phyloP scores from a whole-genome alignment of 495 filamentous ascomycete genomes.

The Penicillium coffeae region DNA sequence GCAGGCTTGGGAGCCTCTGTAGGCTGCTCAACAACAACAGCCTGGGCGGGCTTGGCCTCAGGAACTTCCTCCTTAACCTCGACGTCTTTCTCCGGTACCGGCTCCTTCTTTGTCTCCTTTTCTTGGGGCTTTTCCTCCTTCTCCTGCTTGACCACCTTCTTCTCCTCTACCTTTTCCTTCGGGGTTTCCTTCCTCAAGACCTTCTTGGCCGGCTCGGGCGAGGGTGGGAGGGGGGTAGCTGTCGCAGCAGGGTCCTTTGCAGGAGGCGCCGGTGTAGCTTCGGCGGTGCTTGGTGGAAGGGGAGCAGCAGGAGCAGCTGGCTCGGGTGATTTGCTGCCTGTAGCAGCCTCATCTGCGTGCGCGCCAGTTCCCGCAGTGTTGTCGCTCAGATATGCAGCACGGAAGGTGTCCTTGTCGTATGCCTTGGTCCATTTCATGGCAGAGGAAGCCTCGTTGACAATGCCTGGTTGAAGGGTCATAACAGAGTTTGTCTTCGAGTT shows the following conservation, averaged over 20 bases:
- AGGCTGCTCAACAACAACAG: slow-evolving; percentile 20
- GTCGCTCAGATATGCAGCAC: slow-evolving; percentile 75
- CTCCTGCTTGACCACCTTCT: slow-evolving; percentile 11
- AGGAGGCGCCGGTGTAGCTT: slow-evolving; percentile 16
- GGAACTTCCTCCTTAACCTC: no score
- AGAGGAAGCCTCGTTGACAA: slow-evolving; percentile 81
- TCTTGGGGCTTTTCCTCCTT: background rate
- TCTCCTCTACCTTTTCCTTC: background rate
- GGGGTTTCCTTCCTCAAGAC: slow-evolving; percentile 8
- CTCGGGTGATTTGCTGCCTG: slow-evolving; percentile 11
- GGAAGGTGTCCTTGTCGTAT: slow-evolving; percentile 75
- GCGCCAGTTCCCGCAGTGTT: slow-evolving; percentile 62
- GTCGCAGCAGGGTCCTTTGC: slow-evolving; percentile 19
- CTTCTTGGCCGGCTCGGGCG: slow-evolving; percentile 21
- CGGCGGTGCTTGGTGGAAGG: slow-evolving; percentile 11
- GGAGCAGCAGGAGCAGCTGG: slow-evolving; percentile 12
- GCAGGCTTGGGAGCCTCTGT: slow-evolving; percentile 27
- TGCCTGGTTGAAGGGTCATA: slow-evolving; percentile 80
- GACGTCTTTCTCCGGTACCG: background rate
- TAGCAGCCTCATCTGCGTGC: slow-evolving; percentile 6
- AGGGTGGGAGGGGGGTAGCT: slow-evolving; percentile 31
- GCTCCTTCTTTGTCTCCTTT: background rate
- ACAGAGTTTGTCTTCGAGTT: slow-evolving; percentile 85
- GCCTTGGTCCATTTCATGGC: slow-evolving; percentile 88
- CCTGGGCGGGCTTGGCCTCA: no score